Evolutionary conservation across 306 rosid species (phyloP).

Genomic region (Cucumis melo): DNA sequence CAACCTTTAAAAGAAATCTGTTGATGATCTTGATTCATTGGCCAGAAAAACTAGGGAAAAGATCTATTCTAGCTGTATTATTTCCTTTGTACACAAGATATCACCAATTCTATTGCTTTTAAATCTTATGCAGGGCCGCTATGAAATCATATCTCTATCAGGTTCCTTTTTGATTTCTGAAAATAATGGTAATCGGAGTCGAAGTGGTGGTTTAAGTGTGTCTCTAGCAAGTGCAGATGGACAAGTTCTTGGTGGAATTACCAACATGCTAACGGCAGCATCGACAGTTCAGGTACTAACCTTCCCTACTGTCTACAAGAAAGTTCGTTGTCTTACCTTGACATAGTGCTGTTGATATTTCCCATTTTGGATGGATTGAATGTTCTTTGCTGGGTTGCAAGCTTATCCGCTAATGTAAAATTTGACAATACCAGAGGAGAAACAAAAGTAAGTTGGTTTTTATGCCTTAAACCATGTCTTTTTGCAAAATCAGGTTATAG

Average conservation of each 20-base stretch:
- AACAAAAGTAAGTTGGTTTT: background rate
- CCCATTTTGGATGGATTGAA: background rate
- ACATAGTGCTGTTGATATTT: background rate
- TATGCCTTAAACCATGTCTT: background rate
- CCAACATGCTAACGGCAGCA: constrained; percentile 64
- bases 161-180: constrained; percentile 92
- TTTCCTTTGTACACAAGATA: background rate
- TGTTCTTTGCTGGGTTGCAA: background rate
- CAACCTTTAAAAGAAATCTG: background rate
- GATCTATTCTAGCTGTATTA: background rate
- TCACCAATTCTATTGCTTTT: background rate
- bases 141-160: constrained; percentile 77
- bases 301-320: background rate
- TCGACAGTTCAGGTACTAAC: constrained; percentile 72
- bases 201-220: constrained; percentile 77
- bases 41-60: background rate
- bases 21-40: background rate
- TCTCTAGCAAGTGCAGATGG: constrained; percentile 86
- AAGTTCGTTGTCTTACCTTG: background rate
- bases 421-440: background rate
- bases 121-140: constrained; percentile 55
- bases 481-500: constrained; percentile 38
- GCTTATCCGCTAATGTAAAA: background rate
- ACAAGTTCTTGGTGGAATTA: constrained; percentile 72
- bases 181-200: constrained; percentile 61